Base-by-base conservation (phyloP, 495 filamentous ascomycete genomes). In the Penicillium roqueforti region DNA sequence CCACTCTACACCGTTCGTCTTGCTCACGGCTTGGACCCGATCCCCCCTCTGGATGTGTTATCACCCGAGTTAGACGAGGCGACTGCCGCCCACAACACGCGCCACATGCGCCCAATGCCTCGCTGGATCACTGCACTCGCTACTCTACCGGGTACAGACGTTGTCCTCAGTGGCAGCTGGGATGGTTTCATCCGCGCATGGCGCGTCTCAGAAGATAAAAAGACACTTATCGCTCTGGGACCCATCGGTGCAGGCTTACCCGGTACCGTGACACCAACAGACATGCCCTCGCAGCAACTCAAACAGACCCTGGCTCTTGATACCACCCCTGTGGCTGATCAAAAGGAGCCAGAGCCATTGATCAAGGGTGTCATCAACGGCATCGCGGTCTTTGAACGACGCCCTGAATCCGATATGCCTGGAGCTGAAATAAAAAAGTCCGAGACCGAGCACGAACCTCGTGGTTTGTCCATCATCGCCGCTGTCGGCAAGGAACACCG, bases 91-190 rank as follows among this genome's bases (percentile, higher is more conserved):
- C 83, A 85, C 51, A 74, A 77, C 42, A 48, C 71, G 11, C 69
- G 71, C 13, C 66, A 70, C 54, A 59, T 76, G 56, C 68, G 72
- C 14, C 73, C 62, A 28, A 72, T 61, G 59, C 89, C 91, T 16
- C 79, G 92, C 51, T 91, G 88, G 80, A 92, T 98, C 66, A 97
- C 93, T 8, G 93, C 93, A 2, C 72, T 98, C 39, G 75, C 86
- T 25, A 87, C 87, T 4, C 76, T 97, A 34, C 91, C 92, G 0
- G 95, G 89, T 61, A 90, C 88, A 9, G 90, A 98, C 61, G 70
- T 96, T 26, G 79, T 97, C 34, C 71, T 97, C 32, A 92, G 84
- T 55, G 93, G 92, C 14, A 95, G 89, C 66, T 97, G 92, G 90
- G 93, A 98, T 70, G 93, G 93, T 1, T 81, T 76, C 60, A 79